Evolutionary conservation across 257 asterid genomes (phyloP).

Genomic region (Handroanthus guayacan): DNA sequence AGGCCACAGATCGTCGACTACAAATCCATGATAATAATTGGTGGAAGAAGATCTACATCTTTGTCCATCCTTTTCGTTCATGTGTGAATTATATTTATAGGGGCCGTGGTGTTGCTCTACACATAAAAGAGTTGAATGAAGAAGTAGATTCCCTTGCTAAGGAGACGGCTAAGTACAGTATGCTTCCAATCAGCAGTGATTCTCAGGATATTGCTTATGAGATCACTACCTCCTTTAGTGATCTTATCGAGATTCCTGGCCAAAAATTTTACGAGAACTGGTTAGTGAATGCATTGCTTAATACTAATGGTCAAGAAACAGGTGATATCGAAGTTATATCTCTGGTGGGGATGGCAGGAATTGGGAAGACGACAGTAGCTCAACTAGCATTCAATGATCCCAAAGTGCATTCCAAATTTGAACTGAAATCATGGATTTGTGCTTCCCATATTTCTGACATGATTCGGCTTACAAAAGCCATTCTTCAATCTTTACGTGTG

Average conservation of each 20-base stretch:
- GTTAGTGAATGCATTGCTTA: not conserved
- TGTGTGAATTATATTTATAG: not conserved
- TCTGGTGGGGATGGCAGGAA: conserved; percentile 18
- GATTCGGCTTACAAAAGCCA: conserved; percentile 4
- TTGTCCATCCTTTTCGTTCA: not conserved
- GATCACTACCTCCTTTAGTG: not conserved
- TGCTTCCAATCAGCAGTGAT: not conserved
- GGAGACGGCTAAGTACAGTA: not conserved
- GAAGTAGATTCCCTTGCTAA: not conserved
- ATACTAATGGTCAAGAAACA: not conserved
- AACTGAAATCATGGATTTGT: not conserved
- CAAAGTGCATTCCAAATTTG: not conserved
- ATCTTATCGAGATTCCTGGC: not conserved
- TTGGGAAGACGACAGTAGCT: conserved; percentile 21
- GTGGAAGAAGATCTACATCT: not conserved
- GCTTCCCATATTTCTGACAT: not conserved
- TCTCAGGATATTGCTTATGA: not conserved
- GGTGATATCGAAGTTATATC: not conserved
- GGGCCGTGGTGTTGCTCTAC: not conserved
- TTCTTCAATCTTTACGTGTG: not conserved
- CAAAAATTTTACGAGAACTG: not conserved
- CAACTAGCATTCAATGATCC: conserved; percentile 2
- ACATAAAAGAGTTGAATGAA: not conserved
- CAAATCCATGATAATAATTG: not conserved
- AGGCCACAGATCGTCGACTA: not conserved